phyloP scores from a whole-genome alignment of 2,329 filamentous ascomycete species.

The Aciculosporium take region DNA sequence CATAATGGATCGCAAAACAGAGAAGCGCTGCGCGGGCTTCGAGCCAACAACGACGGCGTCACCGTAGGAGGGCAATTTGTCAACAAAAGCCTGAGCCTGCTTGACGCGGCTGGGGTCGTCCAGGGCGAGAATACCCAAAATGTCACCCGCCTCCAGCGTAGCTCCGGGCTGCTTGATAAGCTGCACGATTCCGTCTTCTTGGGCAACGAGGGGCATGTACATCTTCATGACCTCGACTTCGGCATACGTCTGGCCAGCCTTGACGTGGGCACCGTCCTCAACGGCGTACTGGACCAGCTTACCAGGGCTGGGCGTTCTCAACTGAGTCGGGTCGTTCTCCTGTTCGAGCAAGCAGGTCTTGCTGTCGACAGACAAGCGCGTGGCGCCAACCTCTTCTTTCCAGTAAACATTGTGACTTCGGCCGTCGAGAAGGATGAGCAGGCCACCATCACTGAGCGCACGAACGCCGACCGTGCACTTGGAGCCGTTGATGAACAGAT shows the following conservation, averaged over 20 bases:
- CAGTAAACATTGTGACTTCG: conserved; percentile 98
- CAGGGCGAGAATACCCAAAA: conserved; percentile 88
- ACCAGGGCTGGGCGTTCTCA: conserved; percentile 85
- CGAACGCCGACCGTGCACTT: conserved; percentile 90
- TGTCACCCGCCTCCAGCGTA: conserved; percentile 95
- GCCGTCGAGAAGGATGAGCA: conserved; percentile 78
- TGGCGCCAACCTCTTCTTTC: conserved; percentile 96
- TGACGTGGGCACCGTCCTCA: conserved; percentile 87
- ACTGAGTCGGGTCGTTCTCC: conserved; percentile 96
- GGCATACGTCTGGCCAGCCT: conserved; percentile 81
- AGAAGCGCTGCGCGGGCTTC: conserved; percentile 84
- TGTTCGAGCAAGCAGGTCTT: conserved; percentile 97
- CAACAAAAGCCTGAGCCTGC: conserved; percentile 86
- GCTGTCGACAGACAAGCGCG: conserved; percentile 88
- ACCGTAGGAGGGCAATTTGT: conserved; percentile 76
- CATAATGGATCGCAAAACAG: conserved; percentile 61
- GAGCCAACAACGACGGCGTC: conserved; percentile 74
- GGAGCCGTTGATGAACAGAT: conserved; percentile 96
- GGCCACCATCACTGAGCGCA: conserved; percentile 82
- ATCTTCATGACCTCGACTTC: conserved; percentile 99
- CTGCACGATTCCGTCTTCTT: conserved; percentile 92
- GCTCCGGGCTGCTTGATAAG: conserved; percentile 98
- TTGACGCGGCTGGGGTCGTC: conserved; percentile 95
- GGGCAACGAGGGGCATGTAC: conserved; percentile 96
- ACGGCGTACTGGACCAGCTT: conserved; percentile 98